A percentile compares a stretch with the other conserved stretches of the same genome.
These are phyloP conservation scores for Sclerotinia sclerotiorum DNA, from an alignment of 2,329 filamentous ascomycete genomes.

Conservation along the genomic window DNA sequence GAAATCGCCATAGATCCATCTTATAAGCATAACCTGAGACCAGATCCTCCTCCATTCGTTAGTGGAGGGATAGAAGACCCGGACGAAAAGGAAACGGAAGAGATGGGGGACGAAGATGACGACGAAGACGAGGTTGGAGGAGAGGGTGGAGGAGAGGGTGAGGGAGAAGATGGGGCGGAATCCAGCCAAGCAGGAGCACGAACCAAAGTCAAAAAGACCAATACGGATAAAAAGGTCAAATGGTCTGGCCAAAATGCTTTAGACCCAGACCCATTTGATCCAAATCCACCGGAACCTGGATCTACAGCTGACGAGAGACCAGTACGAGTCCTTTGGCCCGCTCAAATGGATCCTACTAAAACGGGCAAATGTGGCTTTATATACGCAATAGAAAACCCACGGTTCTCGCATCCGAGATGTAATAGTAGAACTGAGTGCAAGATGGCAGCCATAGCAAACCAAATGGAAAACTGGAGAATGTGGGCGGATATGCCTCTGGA, in stretches of 20 bases:
- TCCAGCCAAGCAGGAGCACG: background rate
- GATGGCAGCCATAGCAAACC: background rate
- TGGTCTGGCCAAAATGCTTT: background rate
- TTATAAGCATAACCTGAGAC: conserved; percentile 1
- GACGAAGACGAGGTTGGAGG: background rate
- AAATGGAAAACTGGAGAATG: background rate
- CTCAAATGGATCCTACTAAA: conserved; percentile 6
- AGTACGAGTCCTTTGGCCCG: conserved; percentile 7
- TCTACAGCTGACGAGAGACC: background rate
- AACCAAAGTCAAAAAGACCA: conserved; percentile 9
- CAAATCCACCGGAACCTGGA: background rate
- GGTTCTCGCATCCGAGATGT: background rate
- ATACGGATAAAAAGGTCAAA: background rate
- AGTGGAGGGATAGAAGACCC: accelerated
- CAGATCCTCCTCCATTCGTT: background rate
- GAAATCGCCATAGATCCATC: conserved; percentile 4
- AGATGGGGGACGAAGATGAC: too few species aligned
- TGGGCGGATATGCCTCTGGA: background rate
- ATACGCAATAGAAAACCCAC: background rate
- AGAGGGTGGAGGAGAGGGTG: background rate
- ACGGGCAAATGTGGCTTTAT: conserved; percentile 2
- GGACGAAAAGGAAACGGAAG: background rate
- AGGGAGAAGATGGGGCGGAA: background rate
- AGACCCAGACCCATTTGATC: background rate
- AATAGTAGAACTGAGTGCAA: background rate